These are phyloP conservation scores for Penicillium griseofulvum DNA, from an alignment of 2,329 filamentous ascomycete genomes.

Conservation along the genomic window DNA sequence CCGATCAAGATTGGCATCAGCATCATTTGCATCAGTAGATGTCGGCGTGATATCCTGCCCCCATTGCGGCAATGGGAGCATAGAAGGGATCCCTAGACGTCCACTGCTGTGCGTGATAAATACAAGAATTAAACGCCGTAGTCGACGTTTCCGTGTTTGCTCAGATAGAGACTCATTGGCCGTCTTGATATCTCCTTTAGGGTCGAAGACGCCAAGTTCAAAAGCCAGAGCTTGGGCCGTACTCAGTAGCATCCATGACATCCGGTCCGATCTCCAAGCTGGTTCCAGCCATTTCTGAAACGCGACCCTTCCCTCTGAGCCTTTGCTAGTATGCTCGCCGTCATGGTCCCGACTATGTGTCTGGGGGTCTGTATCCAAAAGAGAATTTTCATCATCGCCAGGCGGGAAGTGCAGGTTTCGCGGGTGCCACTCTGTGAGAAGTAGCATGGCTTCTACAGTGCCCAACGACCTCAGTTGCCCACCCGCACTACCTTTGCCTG, in stretches of 20 bases:
- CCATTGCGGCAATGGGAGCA: conserved; percentile 65
- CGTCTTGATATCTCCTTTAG: conserved; percentile 70
- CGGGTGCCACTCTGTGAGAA: conserved; percentile 96
- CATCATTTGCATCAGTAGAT: conserved; percentile 27
- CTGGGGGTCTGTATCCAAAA: conserved; percentile 69
- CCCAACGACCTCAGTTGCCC: conserved; percentile 84
- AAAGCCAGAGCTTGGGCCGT: conserved; percentile 87
- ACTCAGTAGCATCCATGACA: conserved; percentile 97
- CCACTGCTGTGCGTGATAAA: conserved; percentile 94
- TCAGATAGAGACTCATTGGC: conserved; percentile 53
- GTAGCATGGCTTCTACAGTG: conserved; percentile 89
- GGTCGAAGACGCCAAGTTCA: conserved; percentile 92
- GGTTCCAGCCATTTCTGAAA: conserved; percentile 95
- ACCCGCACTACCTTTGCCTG: conserved; percentile 55
- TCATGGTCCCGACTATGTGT: conserved; percentile 51
- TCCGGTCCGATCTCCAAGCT: conserved; percentile 88
- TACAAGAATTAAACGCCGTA: conserved; percentile 82
- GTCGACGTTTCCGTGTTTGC: conserved; percentile 75
- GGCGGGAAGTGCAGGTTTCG: conserved; percentile 89
- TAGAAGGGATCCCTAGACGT: conserved; percentile 85
- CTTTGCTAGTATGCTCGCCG: conserved; percentile 41
- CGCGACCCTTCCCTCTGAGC: conserved; percentile 71
- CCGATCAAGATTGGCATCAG: conserved; percentile 50
- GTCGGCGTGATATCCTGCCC: conserved; percentile 39
- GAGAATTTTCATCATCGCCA: conserved; percentile 63